Percentiles rank a stretch among this genome's conserved stretches.
Evolutionary conservation across 2,329 filamentous ascomycete genomes (phyloP).

Genomic region (Trichoderma atroviride): DNA sequence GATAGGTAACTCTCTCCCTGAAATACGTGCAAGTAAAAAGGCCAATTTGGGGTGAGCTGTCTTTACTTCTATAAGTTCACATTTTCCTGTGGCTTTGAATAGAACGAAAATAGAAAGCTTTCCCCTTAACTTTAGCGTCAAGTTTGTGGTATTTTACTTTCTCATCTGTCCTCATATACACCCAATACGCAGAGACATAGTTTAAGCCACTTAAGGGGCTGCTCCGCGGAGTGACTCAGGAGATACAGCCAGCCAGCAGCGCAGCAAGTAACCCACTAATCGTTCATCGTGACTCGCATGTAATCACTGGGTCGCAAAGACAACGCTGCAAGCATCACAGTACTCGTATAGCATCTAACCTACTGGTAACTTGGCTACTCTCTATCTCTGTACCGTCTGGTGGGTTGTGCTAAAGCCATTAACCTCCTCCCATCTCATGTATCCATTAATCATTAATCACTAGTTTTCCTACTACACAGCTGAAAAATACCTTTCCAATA

Average conservation of each 20-base stretch:
- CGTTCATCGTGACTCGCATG: not conserved
- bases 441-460: slow-evolving; percentile 27
- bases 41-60: not conserved
- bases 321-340: not conserved
- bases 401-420: not conserved
- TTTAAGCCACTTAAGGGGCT: too few relatives aligned
- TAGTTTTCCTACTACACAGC: slow-evolving; percentile 20
- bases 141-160: not conserved
- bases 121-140: not conserved
- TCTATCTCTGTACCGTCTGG: slow-evolving; percentile 13
- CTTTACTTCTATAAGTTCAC: not conserved
- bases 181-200: not conserved
- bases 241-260: not conserved
- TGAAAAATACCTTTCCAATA: slow-evolving; percentile 17
- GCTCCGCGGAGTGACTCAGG: not conserved
- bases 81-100: not conserved
- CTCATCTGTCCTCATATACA: not conserved
- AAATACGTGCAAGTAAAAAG: too few relatives aligned
- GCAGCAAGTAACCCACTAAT: not conserved
- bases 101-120: not conserved
- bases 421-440: slow-evolving; percentile 10
- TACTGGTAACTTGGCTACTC: slow-evolving; percentile 2
- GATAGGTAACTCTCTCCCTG: too few relatives aligned
- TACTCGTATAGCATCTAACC: slow-evolving; percentile 7
- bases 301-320: not conserved